Evolutionary conservation across 2,329 filamentous ascomycete species (phyloP).

Genomic region (Aspergillus fumigatiaffinis): DNA sequence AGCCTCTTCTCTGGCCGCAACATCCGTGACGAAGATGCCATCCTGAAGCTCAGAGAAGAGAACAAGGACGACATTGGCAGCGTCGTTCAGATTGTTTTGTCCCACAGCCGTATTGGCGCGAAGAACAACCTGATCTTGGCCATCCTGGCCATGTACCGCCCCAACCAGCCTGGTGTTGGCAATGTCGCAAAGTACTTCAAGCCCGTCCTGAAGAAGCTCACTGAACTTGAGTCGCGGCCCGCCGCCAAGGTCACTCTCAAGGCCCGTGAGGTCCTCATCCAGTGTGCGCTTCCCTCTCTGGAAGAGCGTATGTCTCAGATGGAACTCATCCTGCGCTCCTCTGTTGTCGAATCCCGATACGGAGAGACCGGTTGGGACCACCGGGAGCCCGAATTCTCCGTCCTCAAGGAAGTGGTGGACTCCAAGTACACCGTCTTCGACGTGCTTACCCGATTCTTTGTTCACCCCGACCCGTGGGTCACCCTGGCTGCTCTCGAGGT

Average conservation of each 20-base stretch:
- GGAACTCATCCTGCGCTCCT: slow-evolving; percentile 96
- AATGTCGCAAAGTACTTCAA: slow-evolving; percentile 87
- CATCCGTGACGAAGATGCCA: slow-evolving; percentile 85
- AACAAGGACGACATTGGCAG: slow-evolving; percentile 87
- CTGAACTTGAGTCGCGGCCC: slow-evolving; percentile 79
- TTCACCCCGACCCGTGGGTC: slow-evolving; percentile 90
- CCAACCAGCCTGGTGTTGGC: slow-evolving; percentile 85
- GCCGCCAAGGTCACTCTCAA: slow-evolving; percentile 97
- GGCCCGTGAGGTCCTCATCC: slow-evolving; percentile 94
- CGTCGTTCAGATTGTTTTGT: slow-evolving; percentile 85
- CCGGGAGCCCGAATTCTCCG: slow-evolving; percentile 80
- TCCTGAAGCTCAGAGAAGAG: slow-evolving; percentile 89
- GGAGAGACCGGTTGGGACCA: slow-evolving; percentile 97
- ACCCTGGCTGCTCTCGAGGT: slow-evolving; percentile 90
- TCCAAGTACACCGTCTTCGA: slow-evolving; percentile 99
- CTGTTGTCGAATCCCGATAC: slow-evolving; percentile 94
- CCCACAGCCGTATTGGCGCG: slow-evolving; percentile 83
- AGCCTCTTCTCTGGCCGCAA: slow-evolving; percentile 80
- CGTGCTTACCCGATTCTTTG: slow-evolving; percentile 91
- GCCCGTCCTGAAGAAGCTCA: slow-evolving; percentile 74
- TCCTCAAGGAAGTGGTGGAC: slow-evolving; percentile 97
- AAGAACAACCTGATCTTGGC: slow-evolving; percentile 94
- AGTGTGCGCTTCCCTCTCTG: slow-evolving; percentile 90
- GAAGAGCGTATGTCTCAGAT: slow-evolving; percentile 94
- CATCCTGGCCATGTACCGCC: slow-evolving; percentile 88